Evolutionary conservation across 108 stramenopile genomes (phyloP).

Genomic region (Conticribra guillardii): DNA sequence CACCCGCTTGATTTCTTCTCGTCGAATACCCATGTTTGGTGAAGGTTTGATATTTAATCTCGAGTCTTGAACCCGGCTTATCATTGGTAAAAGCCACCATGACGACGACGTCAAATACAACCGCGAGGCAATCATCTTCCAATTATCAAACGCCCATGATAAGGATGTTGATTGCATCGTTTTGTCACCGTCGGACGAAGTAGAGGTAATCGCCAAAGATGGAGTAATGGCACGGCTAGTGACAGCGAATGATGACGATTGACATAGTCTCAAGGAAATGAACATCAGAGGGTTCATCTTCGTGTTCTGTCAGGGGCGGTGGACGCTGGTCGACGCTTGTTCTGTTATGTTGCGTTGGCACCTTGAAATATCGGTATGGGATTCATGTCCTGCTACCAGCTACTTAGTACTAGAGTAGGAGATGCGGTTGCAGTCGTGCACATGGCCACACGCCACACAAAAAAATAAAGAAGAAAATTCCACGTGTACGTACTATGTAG

Average conservation of each 20-base stretch:
- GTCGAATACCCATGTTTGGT: neutral
- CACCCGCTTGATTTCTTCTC: neutral
- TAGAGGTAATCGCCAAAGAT: slow-evolving; percentile 14
- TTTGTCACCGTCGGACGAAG: neutral
- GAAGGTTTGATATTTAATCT: neutral
- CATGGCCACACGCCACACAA: no score
- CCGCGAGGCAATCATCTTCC: slow-evolving; percentile 7
- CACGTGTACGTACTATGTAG: no score
- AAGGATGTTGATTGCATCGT: slow-evolving; percentile 7
- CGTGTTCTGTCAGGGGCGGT: neutral
- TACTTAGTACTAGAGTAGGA: no score
- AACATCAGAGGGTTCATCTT: neutral
- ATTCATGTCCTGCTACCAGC: no score
- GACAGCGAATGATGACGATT: neutral
- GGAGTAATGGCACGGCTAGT: slow-evolving; percentile 12
- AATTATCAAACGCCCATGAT: slow-evolving; percentile 26
- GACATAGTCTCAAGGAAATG: neutral
- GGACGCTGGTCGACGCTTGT: no score
- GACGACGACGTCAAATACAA: slow-evolving; percentile 17
- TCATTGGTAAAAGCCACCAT: slow-evolving; percentile 33
- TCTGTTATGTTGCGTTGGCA: no score
- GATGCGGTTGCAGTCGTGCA: no score
- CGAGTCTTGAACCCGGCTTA: slow-evolving; percentile 11
- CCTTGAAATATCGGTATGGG: no score
- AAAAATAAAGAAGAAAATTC: no score